Conservation (phyloP, 768 basidiomycete genomes). For the Calvatia gigantea region DNA sequence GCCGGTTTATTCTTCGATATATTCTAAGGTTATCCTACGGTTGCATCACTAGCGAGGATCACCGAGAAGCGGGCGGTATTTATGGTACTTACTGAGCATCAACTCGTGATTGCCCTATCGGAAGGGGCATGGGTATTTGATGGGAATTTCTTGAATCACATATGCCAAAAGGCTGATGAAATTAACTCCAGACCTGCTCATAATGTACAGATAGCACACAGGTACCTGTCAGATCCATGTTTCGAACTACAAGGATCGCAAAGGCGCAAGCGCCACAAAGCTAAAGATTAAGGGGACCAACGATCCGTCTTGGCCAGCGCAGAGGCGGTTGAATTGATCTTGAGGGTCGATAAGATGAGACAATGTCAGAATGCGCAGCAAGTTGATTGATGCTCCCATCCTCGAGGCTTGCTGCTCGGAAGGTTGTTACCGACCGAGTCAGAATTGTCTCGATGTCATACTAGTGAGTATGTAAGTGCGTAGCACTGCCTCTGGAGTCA, state of each 20-base stretch:
- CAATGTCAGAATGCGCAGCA: conserved; percentile 5
- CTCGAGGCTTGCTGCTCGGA: background rate
- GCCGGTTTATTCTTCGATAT: conserved; percentile 1
- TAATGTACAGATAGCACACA: background rate
- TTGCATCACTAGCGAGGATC: conserved; percentile 11
- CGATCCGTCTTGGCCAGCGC: background rate
- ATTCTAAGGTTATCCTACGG: background rate
- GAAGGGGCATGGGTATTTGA: background rate
- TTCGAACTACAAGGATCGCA: conserved; percentile 2
- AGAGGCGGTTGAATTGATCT: background rate
- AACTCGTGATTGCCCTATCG: too few relatives aligned
- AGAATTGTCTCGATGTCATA: background rate
- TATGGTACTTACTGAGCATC: too few relatives aligned
- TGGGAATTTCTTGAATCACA: background rate
- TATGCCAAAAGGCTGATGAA: background rate
- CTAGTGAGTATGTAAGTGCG: background rate
- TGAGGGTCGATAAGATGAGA: conserved; percentile 1
- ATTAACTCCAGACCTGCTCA: background rate
- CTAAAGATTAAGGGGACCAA: background rate
- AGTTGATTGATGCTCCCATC: background rate
- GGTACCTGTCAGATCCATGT: background rate
- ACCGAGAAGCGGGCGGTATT: conserved; percentile 2
- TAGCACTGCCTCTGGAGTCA: too few relatives aligned
- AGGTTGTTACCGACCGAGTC: background rate
- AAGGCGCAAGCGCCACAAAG: too few relatives aligned